A percentile compares a stretch with the other conserved stretches of the same genome.
These are phyloP conservation scores for Parsonsia alboflavescens DNA, from an alignment of 257 asterid genomes.

Conservation along the genomic window DNA sequence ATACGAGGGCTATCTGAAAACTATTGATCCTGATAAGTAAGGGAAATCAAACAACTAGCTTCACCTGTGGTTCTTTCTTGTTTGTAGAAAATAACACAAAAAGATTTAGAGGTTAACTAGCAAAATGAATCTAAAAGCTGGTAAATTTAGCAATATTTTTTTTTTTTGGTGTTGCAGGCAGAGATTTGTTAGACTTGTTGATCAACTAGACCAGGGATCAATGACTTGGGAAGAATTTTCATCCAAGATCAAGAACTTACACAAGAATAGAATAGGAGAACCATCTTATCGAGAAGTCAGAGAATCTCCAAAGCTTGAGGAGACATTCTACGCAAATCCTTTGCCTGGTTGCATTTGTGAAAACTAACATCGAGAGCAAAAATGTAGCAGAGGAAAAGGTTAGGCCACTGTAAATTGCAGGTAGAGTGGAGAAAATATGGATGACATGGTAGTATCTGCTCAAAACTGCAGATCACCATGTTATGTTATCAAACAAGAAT, in stretches of 20 bases:
- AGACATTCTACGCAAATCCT: constrained; percentile 37
- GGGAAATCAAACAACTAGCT: neutral
- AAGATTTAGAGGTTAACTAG: neutral
- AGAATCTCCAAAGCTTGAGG: constrained; percentile 26
- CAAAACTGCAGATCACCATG: neutral
- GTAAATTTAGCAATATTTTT: neutral
- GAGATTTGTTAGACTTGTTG: constrained; percentile 26
- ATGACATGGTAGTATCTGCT: neutral
- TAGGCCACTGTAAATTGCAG: neutral
- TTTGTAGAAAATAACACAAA: neutral
- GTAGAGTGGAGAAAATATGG: neutral
- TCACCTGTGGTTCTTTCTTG: neutral
- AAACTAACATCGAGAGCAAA: neutral
- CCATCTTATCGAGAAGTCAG: constrained; percentile 29
- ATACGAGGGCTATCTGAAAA: constrained; percentile 31
- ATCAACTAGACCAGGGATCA: constrained; percentile 23
- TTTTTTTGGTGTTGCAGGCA: constrained; percentile 15
- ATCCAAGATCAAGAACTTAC: constrained; percentile 19
- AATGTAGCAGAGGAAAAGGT: neutral
- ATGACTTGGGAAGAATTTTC: constrained; percentile 31
- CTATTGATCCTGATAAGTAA: constrained; percentile 39
- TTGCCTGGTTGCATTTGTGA: constrained; percentile 39
- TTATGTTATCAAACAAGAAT: neutral
- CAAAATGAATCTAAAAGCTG: neutral
- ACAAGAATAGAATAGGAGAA: constrained; percentile 32